Conservation (phyloP, 208 protist species). For the Leishmania aethiopica region DNA sequence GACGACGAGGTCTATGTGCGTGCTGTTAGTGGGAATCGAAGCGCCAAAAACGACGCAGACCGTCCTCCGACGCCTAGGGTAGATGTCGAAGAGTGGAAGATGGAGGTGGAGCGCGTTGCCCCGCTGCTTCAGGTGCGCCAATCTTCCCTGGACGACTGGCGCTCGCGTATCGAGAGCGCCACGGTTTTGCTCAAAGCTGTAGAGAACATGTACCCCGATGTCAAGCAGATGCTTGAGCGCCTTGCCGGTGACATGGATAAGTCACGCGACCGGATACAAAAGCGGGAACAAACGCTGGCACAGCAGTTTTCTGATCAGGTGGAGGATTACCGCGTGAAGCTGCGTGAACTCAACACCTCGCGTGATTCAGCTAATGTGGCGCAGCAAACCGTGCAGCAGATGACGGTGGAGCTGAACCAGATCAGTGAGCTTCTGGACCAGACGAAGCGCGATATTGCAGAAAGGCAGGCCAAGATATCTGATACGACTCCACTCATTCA, state of each 20-base stretch:
- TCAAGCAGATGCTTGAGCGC: slow-evolving; percentile 83
- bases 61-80: slow-evolving; percentile 40
- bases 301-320: slow-evolving; percentile 91
- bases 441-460: slow-evolving; percentile 86
- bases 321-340: slow-evolving; percentile 87
- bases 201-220: slow-evolving; percentile 91
- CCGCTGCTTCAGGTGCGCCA: slow-evolving; percentile 78
- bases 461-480: slow-evolving; percentile 86
- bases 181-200: slow-evolving; percentile 83
- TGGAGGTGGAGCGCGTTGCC: slow-evolving; percentile 89
- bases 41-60: slow-evolving; percentile 20
- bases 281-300: slow-evolving; percentile 89
- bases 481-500: slow-evolving; percentile 90
- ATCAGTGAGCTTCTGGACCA: slow-evolving; percentile 86
- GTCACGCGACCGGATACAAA: slow-evolving; percentile 86
- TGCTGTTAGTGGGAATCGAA: slow-evolving; percentile 29
- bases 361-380: slow-evolving; percentile 78
- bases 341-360: slow-evolving; percentile 84
- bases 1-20: slow-evolving; percentile 85
- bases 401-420: slow-evolving; percentile 89
- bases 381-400: slow-evolving; percentile 85
- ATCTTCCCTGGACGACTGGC: slow-evolving; percentile 77
- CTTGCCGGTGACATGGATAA: slow-evolving; percentile 88
- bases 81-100: slow-evolving; percentile 86
- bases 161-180: slow-evolving; percentile 81